Evolutionary conservation across 192 early-diverging fungal species (phyloP).

Genomic region (Umbelopsis sp.): DNA sequence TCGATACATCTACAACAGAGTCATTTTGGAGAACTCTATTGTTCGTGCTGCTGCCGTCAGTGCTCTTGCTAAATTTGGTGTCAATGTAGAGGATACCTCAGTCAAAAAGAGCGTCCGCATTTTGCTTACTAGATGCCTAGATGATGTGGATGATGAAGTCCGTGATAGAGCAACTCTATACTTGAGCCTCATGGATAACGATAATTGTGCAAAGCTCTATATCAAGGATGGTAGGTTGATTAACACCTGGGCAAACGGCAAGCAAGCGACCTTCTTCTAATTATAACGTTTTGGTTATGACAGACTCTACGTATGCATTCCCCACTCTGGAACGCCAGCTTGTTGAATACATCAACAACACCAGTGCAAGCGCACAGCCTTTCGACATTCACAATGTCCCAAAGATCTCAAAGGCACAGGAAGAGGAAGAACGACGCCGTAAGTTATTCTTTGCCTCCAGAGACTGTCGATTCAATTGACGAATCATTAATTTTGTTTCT

Average conservation of each 20-base stretch:
- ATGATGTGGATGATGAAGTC: conserved; percentile 98
- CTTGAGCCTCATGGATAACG: conserved; percentile 76
- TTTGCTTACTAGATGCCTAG: conserved; percentile 90
- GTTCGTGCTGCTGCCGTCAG: conserved; percentile 96
- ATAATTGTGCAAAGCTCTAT: conserved; percentile 64
- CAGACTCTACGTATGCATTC: conserved; percentile 86
- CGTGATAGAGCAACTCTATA: conserved; percentile 93
- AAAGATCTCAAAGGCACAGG: conserved; percentile 82
- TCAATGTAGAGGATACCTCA: conserved; percentile 68
- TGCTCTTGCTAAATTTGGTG: conserved; percentile 92
- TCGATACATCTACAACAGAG: conserved; percentile 99
- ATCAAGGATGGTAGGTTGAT: conserved; percentile 75
- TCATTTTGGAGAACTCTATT: conserved; percentile 96
- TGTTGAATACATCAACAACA: conserved; percentile 80
- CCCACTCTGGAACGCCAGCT: conserved; percentile 85
- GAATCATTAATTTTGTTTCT: background rate
- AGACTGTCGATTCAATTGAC: background rate
- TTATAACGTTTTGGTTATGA: conserved; percentile 5
- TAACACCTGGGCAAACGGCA: background rate
- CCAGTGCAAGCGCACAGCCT: conserved; percentile 55
- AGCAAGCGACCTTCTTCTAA: background rate
- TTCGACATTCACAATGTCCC: conserved; percentile 84
- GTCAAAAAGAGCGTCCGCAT: conserved; percentile 80
- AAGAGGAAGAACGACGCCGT: conserved; percentile 77
- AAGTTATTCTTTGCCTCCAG: conserved; percentile 21